Evolutionary conservation across 2,329 filamentous ascomycete genomes (phyloP), one percentile per base, ranked within the genome.

Genomic region (Trichoderma polysporum): DNA sequence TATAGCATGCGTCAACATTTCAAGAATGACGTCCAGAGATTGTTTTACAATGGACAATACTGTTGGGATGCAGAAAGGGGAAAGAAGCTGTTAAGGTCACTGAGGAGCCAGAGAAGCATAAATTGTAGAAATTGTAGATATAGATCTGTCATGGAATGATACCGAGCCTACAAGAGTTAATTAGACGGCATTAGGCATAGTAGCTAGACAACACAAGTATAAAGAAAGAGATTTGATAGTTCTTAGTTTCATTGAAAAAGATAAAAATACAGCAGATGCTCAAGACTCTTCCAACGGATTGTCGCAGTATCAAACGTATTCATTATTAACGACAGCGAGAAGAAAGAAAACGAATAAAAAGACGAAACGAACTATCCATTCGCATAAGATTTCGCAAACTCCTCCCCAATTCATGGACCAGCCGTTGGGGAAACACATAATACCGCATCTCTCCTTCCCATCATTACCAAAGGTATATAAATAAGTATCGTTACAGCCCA

Each of bases 401-500:
- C 60, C 69, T 68, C 54, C 53, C 60, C 66, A 60, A 58, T 19
- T 63, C 52, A 54, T 31, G 67, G 62, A 45, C 67, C 67, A 68
- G 67, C 67, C 63, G 35, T 52, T 50, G 63, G 35, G 22, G 45
- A 54, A 39, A 66, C 52, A 68, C 60, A 65, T 45, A 50, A 68
- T 62, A 61, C 57, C 56, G 57, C 63, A 47, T 64, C 66, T 63
- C 63, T 50, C 49, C 67, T 67, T 67, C 66, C 61, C 62, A 60
- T 53, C 47, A 72, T 74, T 71, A 70, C 67, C 68, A 69, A 22
- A 63, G 63, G 60, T 70, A 66, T 71, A 70, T 73, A 66, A 70
- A 53, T 27, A 31, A 65, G 58, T 39, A 58, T 52, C 59, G 66
- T 68, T 60, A 68, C 68, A 69, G 67, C 63, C 70, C 70, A 66